Percentiles rank a stretch among this genome's conserved stretches.
phyloP scores from a whole-genome alignment of 208 protist genomes.

The Trypanosoma congolense region DNA sequence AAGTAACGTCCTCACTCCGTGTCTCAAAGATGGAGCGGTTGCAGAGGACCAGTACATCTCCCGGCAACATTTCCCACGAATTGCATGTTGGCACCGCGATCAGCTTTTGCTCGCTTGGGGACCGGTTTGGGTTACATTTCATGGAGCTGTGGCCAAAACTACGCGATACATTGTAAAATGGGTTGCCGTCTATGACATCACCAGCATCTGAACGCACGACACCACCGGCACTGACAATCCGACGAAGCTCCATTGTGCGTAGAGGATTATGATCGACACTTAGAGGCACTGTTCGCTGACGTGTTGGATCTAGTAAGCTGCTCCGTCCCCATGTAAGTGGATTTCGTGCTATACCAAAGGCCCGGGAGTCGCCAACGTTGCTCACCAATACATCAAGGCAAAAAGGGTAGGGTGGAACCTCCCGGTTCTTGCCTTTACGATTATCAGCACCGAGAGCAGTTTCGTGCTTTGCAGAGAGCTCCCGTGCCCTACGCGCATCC shows the following conservation, averaged over 20 bases:
- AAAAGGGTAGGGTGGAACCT: conserved; percentile 16
- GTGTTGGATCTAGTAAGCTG: conserved; percentile 43
- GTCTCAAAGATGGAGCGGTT: conserved; percentile 78
- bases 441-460: too few species aligned
- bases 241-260: conserved; percentile 47
- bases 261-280: conserved; percentile 66
- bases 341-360: conserved; percentile 74
- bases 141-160: conserved; percentile 82
- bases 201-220: conserved; percentile 36
- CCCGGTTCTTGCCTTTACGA: conserved; percentile 4
- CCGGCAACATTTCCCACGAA: conserved; percentile 69
- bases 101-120: conserved; percentile 74
- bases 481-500: not conserved
- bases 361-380: conserved; percentile 55
- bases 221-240: conserved; percentile 63
- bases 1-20: conserved; percentile 44
- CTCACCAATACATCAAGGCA: conserved; percentile 66
- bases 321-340: conserved; percentile 25
- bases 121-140: conserved; percentile 49
- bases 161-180: conserved; percentile 68
- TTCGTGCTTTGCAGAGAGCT: not conserved
- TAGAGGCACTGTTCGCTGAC: conserved; percentile 59
- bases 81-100: conserved; percentile 54
- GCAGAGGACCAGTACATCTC: conserved; percentile 68
- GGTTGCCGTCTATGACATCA: conserved; percentile 64